Conservation (phyloP, 2,329 filamentous ascomycete species). For the Ciborinia camelliae region DNA sequence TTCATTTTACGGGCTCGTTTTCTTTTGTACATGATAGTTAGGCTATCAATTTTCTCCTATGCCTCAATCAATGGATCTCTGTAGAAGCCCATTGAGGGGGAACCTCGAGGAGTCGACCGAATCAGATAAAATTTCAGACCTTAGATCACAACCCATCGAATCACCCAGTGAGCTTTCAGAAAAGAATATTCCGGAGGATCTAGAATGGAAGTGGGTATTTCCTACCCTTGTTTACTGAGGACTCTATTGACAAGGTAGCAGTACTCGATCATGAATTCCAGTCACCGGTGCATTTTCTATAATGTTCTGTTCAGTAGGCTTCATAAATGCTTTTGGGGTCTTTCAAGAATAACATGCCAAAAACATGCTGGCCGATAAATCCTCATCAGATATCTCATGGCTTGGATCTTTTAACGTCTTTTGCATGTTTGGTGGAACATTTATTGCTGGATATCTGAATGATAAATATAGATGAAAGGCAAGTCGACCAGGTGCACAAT, state of each 20-base stretch:
- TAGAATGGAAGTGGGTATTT: slow-evolving; percentile 21
- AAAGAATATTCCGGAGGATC: neutral
- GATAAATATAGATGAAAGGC: slow-evolving; percentile 37
- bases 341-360: slow-evolving; percentile 38
- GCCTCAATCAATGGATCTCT: neutral
- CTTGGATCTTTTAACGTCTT: slow-evolving; percentile 39
- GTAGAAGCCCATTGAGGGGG: neutral
- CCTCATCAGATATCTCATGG: slow-evolving; percentile 38
- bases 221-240: too few species aligned
- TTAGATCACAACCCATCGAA: neutral
- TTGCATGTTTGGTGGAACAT: slow-evolving; percentile 28
- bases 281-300: slow-evolving; percentile 25
- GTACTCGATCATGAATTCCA: slow-evolving; percentile 19
- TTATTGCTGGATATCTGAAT: slow-evolving; percentile 3
- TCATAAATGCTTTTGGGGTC: slow-evolving; percentile 39
- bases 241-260: neutral
- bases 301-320: slow-evolving; percentile 37
- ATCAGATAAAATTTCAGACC: neutral
- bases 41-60: neutral
- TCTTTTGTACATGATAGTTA: neutral
- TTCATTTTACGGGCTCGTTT: neutral
- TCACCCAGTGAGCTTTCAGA: neutral
- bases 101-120: neutral
- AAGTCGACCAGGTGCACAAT: neutral
- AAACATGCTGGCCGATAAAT: slow-evolving; percentile 26